Conservation (phyloP, 139 green algal species). For the Helicosporidium sp. region DNA sequence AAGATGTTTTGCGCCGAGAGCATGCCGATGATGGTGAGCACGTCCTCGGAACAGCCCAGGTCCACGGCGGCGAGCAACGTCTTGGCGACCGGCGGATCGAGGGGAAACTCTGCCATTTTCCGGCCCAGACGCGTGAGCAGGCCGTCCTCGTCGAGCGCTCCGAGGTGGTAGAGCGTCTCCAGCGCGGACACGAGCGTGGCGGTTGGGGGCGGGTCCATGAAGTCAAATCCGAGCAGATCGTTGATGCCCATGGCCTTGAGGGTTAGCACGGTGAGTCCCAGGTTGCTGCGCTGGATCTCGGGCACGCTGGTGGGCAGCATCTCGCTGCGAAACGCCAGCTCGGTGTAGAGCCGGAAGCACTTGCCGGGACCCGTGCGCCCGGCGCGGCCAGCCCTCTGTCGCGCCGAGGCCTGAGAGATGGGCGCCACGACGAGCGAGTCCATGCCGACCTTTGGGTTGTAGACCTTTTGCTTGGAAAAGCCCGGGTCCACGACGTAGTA, state of each 20-base stretch:
- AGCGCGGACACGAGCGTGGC: constrained; percentile 60
- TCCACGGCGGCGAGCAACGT: constrained; percentile 89
- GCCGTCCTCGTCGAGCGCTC: constrained; percentile 80
- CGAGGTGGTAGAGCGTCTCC: constrained; percentile 92
- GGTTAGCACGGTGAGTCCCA: constrained; percentile 57
- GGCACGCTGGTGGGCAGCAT: constrained; percentile 70
- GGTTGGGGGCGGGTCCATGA: constrained; percentile 89
- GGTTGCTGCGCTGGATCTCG: constrained; percentile 73
- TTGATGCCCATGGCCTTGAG: constrained; percentile 91
- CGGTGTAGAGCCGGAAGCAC: constrained; percentile 89
- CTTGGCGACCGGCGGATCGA: constrained; percentile 93
- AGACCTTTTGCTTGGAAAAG: constrained; percentile 54
- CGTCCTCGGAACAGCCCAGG: constrained; percentile 84
- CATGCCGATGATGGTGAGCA: constrained; percentile 96
- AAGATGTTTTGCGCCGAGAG: constrained; percentile 90
- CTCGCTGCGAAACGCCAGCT: constrained; percentile 73
- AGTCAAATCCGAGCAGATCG: constrained; percentile 92
- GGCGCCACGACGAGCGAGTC: constrained; percentile 82
- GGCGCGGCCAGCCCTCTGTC: constrained; percentile 77
- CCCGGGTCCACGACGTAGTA: constrained; percentile 91
- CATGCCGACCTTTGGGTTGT: constrained; percentile 58
- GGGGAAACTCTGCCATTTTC: constrained; percentile 90
- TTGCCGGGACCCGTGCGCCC: constrained; percentile 89
- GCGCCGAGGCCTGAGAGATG: constrained; percentile 77
- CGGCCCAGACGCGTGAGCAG: constrained; percentile 79